phyloP scores from a whole-genome alignment of 495 filamentous ascomycete genomes.

The Chlorociboria aeruginascens region DNA sequence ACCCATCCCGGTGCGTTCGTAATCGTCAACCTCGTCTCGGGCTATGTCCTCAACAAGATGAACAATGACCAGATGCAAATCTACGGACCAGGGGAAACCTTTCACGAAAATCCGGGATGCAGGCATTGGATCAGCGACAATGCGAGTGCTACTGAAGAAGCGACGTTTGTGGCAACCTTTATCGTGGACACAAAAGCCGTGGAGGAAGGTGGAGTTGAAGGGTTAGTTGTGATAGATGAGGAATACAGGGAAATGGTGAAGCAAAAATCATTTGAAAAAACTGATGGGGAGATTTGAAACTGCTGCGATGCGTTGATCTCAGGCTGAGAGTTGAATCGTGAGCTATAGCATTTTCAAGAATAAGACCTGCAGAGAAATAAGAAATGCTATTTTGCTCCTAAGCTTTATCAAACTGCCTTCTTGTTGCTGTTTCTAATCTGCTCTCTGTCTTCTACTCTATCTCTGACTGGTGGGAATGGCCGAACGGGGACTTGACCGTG shows the following conservation, averaged over 20 bases:
- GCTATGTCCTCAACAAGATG: conserved; percentile 8
- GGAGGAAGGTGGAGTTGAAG: conserved; percentile 1
- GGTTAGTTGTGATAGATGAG: conserved; percentile 15
- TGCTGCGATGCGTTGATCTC: no score
- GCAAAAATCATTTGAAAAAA: not conserved
- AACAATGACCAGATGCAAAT: conserved; percentile 9
- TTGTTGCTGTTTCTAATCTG: no score
- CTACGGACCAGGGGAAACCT: conserved; percentile 4
- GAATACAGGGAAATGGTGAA: conserved; percentile 5
- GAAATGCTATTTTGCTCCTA: conserved; percentile 1
- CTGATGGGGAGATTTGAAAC: not conserved
- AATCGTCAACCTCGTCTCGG: conserved; percentile 1
- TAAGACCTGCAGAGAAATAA: not conserved
- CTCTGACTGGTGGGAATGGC: no score
- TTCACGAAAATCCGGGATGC: conserved; percentile 11
- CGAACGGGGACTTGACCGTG: no score
- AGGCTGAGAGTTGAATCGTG: no score
- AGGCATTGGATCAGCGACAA: conserved; percentile 13
- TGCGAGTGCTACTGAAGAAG: conserved; percentile 8
- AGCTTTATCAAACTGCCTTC: no score
- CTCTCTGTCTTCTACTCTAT: no score
- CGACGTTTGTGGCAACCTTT: conserved; percentile 7
- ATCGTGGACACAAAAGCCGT: conserved; percentile 9
- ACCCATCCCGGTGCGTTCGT: conserved; percentile 11
- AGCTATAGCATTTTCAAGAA: no score